These are phyloP conservation scores for Hypomontagnella submonticulosa DNA, from an alignment of 495 filamentous ascomycete genomes.

Conservation along the genomic window DNA sequence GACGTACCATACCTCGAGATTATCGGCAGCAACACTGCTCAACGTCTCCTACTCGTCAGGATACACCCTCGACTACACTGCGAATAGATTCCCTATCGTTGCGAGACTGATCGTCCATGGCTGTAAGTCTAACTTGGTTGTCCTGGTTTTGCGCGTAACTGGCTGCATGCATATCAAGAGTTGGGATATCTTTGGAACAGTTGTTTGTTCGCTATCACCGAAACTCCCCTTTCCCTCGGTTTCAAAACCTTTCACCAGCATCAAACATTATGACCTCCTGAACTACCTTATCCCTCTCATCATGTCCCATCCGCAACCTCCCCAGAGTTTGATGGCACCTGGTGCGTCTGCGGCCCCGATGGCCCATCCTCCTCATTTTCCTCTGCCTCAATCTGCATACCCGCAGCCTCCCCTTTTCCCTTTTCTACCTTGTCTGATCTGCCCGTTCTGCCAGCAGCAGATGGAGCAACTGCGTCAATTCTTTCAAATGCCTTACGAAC, in stretches of 20 bases:
- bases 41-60: background rate
- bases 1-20: slow-evolving; percentile 2
- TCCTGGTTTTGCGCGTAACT: slow-evolving; percentile 3
- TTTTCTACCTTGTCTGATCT: background rate
- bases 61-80: background rate
- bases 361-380: slow-evolving; percentile 2
- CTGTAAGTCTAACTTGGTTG: slow-evolving; percentile 28
- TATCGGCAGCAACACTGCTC: background rate
- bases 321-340: background rate
- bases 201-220: slow-evolving; percentile 7
- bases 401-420: background rate
- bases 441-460: slow-evolving; percentile 1
- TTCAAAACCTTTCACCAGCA: background rate
- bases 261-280: background rate
- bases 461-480: no score
- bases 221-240: background rate
- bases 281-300: background rate
- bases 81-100: background rate
- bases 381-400: background rate
- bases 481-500: no score
- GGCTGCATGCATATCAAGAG: slow-evolving; percentile 4
- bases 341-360: slow-evolving; percentile 10
- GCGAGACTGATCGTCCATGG: slow-evolving; percentile 29
- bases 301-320: background rate
- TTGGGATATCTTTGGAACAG: slow-evolving; percentile 8